Percentiles rank a stretch among this genome's conserved stretches.
phyloP scores from a whole-genome alignment of 495 filamentous ascomycete genomes.

The Pyrenula aspistea region DNA sequence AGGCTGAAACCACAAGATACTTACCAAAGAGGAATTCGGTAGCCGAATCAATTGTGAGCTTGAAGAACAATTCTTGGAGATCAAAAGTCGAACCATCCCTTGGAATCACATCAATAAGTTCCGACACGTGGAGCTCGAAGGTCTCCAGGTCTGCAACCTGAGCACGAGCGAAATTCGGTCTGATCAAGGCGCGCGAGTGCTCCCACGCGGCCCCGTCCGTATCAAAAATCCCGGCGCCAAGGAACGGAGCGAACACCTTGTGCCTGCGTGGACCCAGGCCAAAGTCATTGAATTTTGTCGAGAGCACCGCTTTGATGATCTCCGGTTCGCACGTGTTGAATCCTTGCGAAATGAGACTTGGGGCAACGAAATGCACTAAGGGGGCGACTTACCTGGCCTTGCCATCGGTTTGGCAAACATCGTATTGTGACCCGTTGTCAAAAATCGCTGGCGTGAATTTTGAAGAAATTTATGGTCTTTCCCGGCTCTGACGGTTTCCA shows the following conservation, averaged over 20 bases:
- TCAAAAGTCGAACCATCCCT: slow-evolving; percentile 40
- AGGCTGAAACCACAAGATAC: slow-evolving; percentile 31
- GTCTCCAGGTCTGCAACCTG: slow-evolving; percentile 48
- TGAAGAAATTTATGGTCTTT: not conserved
- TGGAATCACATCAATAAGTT: slow-evolving; percentile 33
- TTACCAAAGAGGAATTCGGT: slow-evolving; percentile 67
- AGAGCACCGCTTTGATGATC: slow-evolving; percentile 52
- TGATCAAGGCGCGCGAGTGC: slow-evolving; percentile 46
- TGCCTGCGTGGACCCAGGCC: slow-evolving; percentile 36
- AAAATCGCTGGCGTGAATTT: not conserved
- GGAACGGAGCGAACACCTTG: slow-evolving; percentile 35
- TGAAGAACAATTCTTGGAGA: slow-evolving; percentile 52
- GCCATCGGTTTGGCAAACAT: not conserved
- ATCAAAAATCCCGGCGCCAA: slow-evolving; percentile 64
- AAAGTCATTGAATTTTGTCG: slow-evolving; percentile 49
- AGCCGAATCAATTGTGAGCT: slow-evolving; percentile 54
- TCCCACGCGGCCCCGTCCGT: slow-evolving; percentile 55
- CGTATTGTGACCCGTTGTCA: not conserved
- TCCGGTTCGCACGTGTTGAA: slow-evolving; percentile 45
- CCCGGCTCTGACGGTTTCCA: not conserved
- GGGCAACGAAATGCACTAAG: not conserved
- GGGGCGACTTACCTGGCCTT: not conserved
- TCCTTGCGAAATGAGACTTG: not conserved
- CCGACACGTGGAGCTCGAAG: slow-evolving; percentile 47
- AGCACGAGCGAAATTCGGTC: slow-evolving; percentile 49